Evolutionary conservation across 805 yeast genomes (phyloP), one percentile per base, ranked within the genome.

Genomic region (Cephaloascus fragrans): DNA sequence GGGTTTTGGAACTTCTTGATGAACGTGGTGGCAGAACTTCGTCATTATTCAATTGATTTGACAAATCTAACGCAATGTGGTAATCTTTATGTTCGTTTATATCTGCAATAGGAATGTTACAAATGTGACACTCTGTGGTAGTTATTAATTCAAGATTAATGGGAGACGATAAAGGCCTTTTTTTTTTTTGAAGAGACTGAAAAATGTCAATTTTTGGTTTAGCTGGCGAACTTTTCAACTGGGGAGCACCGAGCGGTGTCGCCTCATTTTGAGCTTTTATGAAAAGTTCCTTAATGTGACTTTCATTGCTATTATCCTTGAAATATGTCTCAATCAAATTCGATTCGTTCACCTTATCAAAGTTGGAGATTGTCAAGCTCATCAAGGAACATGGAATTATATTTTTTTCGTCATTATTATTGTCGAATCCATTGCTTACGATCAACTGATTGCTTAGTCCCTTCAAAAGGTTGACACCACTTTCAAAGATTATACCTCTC

Each of bases 281-380:
- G 4, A 44, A 39, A 40, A 49, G 48, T 10, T 41, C 44, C 45
- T 49, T 37, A 12, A 51, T 51, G 38, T 43, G 45, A 3, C 43
- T 31, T 3, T 44, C 32, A 37, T 45, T 44, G 12, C 46, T 43
- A 4, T 41, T 43, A 32, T 45, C 48, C 17, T 19, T 34, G 12
- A 12, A 14, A 14, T 18, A 34, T 3, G 17, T 19, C 20, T 16
- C 28, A 3, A 34, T 16, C 19, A 65, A 50, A 20, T 50, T 50
- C 12, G 53, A 49, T 14, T 64, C 59, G 26, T 59, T 62, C 0
- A 67, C 47, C 16, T 63, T 60, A 32, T 73, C 75, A 50, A 83
- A 77, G 40, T 73, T 75, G 3, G 80, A 64, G 2, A 81, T 56
- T 0, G 68, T 62, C 43, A 82, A 53, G 18, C 73, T 71, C 41